Evolutionary conservation across 805 yeast genomes (phyloP).

Genomic region (Ogataea saltuana): DNA sequence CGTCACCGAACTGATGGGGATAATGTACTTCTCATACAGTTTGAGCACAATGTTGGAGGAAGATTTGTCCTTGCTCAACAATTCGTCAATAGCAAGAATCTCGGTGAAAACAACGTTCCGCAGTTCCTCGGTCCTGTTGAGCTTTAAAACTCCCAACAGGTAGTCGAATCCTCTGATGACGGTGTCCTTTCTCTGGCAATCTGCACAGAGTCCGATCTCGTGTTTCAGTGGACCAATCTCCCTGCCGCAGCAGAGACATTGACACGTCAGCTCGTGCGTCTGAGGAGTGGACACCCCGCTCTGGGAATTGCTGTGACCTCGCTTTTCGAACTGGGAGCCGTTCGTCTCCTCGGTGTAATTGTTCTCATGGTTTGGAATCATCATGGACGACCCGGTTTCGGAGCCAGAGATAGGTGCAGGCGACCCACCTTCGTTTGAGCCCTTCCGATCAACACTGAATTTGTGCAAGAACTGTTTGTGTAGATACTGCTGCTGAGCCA

Average conservation of each 20-base stretch:
- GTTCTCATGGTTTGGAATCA: slow-evolving; percentile 2
- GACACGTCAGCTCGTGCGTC: background rate
- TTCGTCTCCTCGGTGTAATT: slow-evolving; percentile 3
- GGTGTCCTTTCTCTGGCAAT: slow-evolving; percentile 27
- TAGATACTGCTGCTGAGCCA: slow-evolving; percentile 8
- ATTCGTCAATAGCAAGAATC: slow-evolving; percentile 21
- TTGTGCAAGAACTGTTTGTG: slow-evolving; percentile 10
- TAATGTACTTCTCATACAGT: slow-evolving; percentile 32
- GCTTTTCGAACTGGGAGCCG: background rate
- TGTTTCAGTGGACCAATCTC: slow-evolving; percentile 9
- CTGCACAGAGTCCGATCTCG: slow-evolving; percentile 25
- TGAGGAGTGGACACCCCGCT: slow-evolving; percentile 3
- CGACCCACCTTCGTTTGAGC: background rate
- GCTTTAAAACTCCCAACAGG: slow-evolving; percentile 28
- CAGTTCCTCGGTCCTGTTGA: slow-evolving; percentile 28
- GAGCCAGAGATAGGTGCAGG: background rate
- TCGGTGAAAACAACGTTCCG: slow-evolving; percentile 28
- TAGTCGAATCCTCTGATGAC: slow-evolving; percentile 28
- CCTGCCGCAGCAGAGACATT: slow-evolving; percentile 19
- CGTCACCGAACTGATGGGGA: slow-evolving; percentile 32
- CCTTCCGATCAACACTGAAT: slow-evolving; percentile 5
- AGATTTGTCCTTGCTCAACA: slow-evolving; percentile 26
- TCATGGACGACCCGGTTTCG: background rate
- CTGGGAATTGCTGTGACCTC: slow-evolving; percentile 5
- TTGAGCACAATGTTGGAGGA: slow-evolving; percentile 24